Conservation (phyloP, 2,329 filamentous ascomycete genomes). For the Fusarium incarnatum region DNA sequence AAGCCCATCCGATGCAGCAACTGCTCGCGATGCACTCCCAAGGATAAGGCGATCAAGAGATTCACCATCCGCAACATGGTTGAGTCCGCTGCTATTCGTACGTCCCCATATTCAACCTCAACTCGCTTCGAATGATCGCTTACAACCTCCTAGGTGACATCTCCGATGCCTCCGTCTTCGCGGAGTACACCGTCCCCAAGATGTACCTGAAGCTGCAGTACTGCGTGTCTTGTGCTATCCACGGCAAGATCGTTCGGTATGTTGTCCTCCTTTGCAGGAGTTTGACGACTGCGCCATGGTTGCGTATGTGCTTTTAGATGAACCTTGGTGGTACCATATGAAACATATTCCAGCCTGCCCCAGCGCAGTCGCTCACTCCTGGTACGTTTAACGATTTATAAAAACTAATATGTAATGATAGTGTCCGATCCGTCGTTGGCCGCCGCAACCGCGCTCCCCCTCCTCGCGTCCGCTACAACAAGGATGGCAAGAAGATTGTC, state of each 20-base stretch:
- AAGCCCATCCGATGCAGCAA: slow-evolving; percentile 92
- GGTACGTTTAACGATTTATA: slow-evolving; percentile 42
- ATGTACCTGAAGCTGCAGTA: slow-evolving; percentile 99
- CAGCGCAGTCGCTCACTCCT: slow-evolving; percentile 18
- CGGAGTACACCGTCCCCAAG: slow-evolving; percentile 99
- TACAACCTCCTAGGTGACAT: slow-evolving; percentile 84
- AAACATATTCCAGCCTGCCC: slow-evolving; percentile 51
- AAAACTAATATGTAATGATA: slow-evolving; percentile 64
- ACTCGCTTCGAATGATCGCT: slow-evolving; percentile 18
- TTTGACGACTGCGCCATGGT: slow-evolving; percentile 66
- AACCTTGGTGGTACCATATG: slow-evolving; percentile 68
- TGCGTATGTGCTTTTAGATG: slow-evolving; percentile 65
- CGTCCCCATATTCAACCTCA: slow-evolving; percentile 55
- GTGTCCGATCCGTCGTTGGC: slow-evolving; percentile 96
- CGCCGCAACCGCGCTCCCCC: slow-evolving; percentile 99
- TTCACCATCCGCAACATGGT: slow-evolving; percentile 99
- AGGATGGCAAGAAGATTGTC: slow-evolving; percentile 99
- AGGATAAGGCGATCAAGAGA: slow-evolving; percentile 99
- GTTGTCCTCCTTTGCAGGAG: slow-evolving; percentile 68
- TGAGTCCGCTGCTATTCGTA: slow-evolving; percentile 99
- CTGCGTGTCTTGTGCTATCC: slow-evolving; percentile 99
- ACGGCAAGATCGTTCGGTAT: slow-evolving; percentile 99
- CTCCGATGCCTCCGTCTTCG: slow-evolving; percentile 98
- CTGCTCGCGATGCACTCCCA: slow-evolving; percentile 88
- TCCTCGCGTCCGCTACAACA: slow-evolving; percentile 98